A percentile compares a stretch with the other conserved stretches of the same genome.
phyloP scores from a whole-genome alignment of 2,329 filamentous ascomycete species.

The Colletotrichum orbiculare region DNA sequence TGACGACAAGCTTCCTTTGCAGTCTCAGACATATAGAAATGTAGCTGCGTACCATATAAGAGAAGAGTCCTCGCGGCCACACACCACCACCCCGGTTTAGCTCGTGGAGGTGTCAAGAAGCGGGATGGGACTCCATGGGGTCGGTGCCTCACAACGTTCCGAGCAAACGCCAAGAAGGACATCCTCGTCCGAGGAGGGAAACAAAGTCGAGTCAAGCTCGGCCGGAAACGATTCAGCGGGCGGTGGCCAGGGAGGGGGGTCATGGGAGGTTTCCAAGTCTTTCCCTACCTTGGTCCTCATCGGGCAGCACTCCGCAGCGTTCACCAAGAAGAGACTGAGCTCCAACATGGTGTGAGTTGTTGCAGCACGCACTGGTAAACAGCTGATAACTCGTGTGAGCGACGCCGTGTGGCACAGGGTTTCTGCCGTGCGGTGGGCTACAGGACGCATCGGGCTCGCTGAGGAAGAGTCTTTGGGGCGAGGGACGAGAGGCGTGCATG shows the following conservation, averaged over 20 bases:
- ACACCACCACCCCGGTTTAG: no score
- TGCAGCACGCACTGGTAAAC: slow-evolving; percentile 22
- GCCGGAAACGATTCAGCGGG: slow-evolving; percentile 13
- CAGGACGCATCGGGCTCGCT: neutral
- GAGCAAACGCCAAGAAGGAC: neutral
- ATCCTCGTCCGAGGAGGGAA: neutral
- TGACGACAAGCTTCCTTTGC: neutral
- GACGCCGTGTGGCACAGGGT: neutral
- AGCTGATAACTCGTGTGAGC: slow-evolving; percentile 1
- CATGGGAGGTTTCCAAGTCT: slow-evolving; percentile 4
- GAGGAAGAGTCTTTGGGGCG: neutral
- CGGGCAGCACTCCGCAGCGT: slow-evolving; percentile 10
- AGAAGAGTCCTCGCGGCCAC: neutral
- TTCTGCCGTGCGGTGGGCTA: slow-evolving; percentile 6
- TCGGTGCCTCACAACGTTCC: neutral
- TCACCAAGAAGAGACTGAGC: neutral
- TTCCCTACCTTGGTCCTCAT: neutral
- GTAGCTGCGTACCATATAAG: neutral
- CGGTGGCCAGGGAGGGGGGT: neutral
- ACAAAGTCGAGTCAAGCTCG: slow-evolving; percentile 23
- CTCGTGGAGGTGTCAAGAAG: no score
- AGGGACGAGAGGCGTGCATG: slow-evolving; percentile 19
- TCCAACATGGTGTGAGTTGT: neutral
- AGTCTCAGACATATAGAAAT: no score
- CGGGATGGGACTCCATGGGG: no score